phyloP scores from a whole-genome alignment of 257 asterid species.

The Datura wrightii region DNA sequence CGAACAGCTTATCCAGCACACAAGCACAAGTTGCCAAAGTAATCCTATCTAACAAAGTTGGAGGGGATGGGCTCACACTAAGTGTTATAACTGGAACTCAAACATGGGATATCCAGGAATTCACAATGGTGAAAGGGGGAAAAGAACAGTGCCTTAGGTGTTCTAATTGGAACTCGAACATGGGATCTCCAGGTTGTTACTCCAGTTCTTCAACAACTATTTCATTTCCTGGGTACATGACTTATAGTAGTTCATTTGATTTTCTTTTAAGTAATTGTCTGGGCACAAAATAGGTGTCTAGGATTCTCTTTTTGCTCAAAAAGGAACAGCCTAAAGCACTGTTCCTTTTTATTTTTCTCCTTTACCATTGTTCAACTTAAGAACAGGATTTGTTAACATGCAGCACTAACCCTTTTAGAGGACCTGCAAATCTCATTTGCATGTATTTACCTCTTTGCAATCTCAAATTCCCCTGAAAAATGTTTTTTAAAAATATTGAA shows the following conservation, averaged over 20 bases:
- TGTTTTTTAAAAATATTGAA: background rate
- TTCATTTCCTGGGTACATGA: background rate
- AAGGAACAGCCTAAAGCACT: slow-evolving; percentile 15
- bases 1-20: background rate
- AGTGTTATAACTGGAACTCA: slow-evolving; percentile 1
- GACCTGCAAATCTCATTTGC: background rate
- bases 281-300: background rate
- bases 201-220: background rate
- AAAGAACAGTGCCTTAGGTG: background rate
- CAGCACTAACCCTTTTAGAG: background rate
- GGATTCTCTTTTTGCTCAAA: background rate
- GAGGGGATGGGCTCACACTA: background rate
- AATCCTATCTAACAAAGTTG: slow-evolving; percentile 2
- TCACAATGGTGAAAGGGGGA: background rate
- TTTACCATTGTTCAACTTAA: background rate
- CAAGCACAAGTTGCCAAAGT: slow-evolving; percentile 22
- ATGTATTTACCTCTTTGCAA: background rate
- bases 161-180: background rate
- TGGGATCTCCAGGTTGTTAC: slow-evolving; percentile 25
- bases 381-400: background rate
- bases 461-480: background rate
- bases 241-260: background rate
- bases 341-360: background rate
- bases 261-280: background rate
- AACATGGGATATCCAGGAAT: background rate